Conservation (phyloP, 2,329 filamentous ascomycete genomes). For the Fusarium pseudoanthophilum region DNA sequence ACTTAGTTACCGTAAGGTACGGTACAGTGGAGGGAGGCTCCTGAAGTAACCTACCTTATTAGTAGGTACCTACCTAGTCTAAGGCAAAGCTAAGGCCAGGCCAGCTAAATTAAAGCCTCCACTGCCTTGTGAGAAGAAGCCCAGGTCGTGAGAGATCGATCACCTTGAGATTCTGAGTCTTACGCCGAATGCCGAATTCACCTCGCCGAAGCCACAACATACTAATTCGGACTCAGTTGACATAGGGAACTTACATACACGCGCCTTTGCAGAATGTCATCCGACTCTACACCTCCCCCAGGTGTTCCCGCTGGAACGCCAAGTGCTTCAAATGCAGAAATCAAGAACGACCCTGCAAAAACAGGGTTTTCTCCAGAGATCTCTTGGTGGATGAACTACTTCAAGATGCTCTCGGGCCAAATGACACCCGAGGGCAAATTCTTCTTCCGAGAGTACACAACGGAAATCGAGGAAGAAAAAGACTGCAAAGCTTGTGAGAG, state of each 20-base stretch:
- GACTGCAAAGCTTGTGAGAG: conserved; percentile 87
- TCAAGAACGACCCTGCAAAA: conserved; percentile 68
- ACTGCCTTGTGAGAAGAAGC: conserved; percentile 9
- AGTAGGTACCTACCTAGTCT: too few species aligned
- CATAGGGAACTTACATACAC: not conserved
- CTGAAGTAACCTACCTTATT: not conserved
- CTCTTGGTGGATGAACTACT: conserved; percentile 83
- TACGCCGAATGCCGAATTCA: not conserved
- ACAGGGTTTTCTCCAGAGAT: conserved; percentile 72
- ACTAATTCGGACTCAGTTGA: not conserved
- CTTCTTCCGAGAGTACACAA: conserved; percentile 81
- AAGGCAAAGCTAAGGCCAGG: not conserved
- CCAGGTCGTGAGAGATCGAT: conserved; percentile 22
- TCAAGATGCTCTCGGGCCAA: conserved; percentile 79
- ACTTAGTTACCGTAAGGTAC: not conserved
- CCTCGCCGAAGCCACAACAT: not conserved
- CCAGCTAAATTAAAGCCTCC: not conserved
- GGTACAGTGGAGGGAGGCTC: not conserved
- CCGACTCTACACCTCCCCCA: conserved; percentile 25
- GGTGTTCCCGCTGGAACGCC: conserved; percentile 31
- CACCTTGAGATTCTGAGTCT: conserved; percentile 17
- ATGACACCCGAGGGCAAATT: conserved; percentile 75
- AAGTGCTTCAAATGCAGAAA: conserved; percentile 44
- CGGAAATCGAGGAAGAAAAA: conserved; percentile 76
- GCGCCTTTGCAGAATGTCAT: conserved; percentile 31